Evolutionary conservation across 352 stramenopile genomes (phyloP), one percentile per base, ranked within the genome.

Genomic region (Globisporangium canariense): DNA sequence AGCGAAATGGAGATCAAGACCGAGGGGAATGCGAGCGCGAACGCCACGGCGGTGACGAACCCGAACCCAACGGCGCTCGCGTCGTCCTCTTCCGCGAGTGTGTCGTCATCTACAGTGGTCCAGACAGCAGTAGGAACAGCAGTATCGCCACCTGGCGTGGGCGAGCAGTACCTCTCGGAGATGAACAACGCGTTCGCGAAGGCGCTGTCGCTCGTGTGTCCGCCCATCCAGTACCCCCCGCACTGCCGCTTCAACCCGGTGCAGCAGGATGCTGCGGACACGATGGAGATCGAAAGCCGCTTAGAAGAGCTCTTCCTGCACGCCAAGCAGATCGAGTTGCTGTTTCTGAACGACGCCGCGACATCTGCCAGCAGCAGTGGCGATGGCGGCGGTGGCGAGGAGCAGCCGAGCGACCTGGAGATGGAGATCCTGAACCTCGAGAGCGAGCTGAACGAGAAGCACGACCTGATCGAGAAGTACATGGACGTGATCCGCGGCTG

Each of bases 391-490:
- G 51, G 62, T 30, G 66, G 45, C 6, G 47, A 50, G 25, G 63
- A 74, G 58, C 66, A 79, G 41, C 73, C 71, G 52, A 75, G 73
- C 67, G 83, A 92, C 25, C 68, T 94, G 45, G 85, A 91, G 70
- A 68, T 80, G 38, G 85, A 94, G 74, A 87, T 94, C 49, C 64
- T 86, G 46, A 77, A 88, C 57, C 67, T 94, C 7, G 85, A 94
- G 64, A 75, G 74, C 54, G 85, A 94, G 58, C 67, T 94, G 57
- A 77, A 66, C 9, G 85, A 94, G 73, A 94, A 94, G 70, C 91
- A 90, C 73, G 85, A 94, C 45, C 62, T 94, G 53, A 86, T 94
- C 46, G 85, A 94, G 18, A 94, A 94, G 64, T 94, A 94, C 70
- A 74, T 71, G 58, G 85, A 94, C 40, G 83, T 94, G n/a, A 77